These are phyloP conservation scores for Aspergillus pseudonomiae DNA, from an alignment of 2,329 filamentous ascomycete species.

Conservation along the genomic window DNA sequence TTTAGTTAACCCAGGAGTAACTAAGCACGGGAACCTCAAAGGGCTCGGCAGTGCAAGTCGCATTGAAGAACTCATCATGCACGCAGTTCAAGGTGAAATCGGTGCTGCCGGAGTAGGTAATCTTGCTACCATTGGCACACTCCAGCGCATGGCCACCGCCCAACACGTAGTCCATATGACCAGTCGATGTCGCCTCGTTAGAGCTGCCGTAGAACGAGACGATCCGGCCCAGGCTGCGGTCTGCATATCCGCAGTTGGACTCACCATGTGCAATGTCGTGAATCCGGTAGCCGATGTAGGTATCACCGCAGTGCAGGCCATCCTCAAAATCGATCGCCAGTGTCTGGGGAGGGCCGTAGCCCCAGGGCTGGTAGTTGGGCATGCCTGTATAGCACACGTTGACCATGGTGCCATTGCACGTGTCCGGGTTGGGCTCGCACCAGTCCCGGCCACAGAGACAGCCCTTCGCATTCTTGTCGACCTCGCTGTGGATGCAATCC, in stretches of 20 bases:
- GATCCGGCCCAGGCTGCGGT: conserved; percentile 27
- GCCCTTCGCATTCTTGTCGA: conserved; percentile 26
- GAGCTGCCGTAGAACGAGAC: conserved; percentile 33
- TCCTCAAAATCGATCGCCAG: conserved; percentile 30
- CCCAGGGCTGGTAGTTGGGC: conserved; percentile 36
- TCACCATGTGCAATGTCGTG: conserved; percentile 32
- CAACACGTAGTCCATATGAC: conserved; percentile 29
- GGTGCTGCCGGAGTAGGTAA: conserved; percentile 30
- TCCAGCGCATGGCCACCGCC: conserved; percentile 29
- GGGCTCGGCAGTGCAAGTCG: conserved; percentile 29
- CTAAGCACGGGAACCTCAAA: conserved; percentile 31
- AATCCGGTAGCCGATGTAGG: conserved; percentile 34
- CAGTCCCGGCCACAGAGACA: conserved; percentile 27
- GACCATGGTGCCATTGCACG: conserved; percentile 29
- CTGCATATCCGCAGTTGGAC: conserved; percentile 33
- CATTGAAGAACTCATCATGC: conserved; percentile 32
- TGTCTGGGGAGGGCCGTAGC: conserved; percentile 29
- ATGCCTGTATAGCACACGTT: conserved; percentile 32
- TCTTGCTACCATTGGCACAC: conserved; percentile 31
- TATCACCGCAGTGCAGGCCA: conserved; percentile 29
- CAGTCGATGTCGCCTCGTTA: conserved; percentile 20
- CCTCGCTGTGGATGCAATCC: conserved; percentile 25
- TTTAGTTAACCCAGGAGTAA: conserved; percentile 27
- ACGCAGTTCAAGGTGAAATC: conserved; percentile 28
- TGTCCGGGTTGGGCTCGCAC: conserved; percentile 27